Conservation (phyloP, 176 grass and related monocot genomes). For the Oryza longistaminata region DNA sequence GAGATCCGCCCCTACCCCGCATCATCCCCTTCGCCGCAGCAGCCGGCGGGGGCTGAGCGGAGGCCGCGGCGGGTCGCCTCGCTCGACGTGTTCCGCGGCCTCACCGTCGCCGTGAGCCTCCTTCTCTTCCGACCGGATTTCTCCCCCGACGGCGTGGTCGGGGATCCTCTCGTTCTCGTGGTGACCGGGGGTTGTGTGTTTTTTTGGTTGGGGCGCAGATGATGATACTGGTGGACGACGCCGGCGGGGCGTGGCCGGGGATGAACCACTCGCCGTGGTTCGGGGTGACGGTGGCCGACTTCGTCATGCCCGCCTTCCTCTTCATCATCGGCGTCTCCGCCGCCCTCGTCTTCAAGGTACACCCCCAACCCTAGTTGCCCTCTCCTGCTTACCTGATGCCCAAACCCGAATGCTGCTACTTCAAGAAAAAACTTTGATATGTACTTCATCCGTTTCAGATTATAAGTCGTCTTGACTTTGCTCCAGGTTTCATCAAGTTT, state of each 20-base stretch:
- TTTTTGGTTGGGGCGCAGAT: conserved; percentile 37
- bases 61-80: conserved; percentile 66
- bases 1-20: conserved; percentile 59
- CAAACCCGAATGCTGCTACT: background rate
- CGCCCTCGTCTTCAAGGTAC: conserved; percentile 90
- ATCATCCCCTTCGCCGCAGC: background rate
- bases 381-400: too few relatives aligned
- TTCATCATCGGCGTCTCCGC: conserved; percentile 86
- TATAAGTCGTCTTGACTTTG: too few relatives aligned
- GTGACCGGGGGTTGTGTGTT: background rate
- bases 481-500: too few relatives aligned
- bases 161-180: background rate
- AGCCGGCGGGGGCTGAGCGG: background rate
- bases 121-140: background rate
- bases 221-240: conserved; percentile 95
- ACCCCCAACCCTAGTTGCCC: too few relatives aligned
- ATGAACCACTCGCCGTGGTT: conserved; percentile 97
- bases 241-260: conserved; percentile 83
- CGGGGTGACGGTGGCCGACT: conserved; percentile 88
- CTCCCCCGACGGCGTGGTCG: too few relatives aligned
- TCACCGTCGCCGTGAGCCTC: conserved; percentile 72
- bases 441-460: too few relatives aligned
- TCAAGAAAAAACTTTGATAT: background rate
- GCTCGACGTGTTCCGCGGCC: conserved; percentile 90
- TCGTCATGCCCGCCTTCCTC: conserved; percentile 93